Base-by-base conservation (phyloP, 257 asterid genomes). In the Nicotiana attenuata region DNA sequence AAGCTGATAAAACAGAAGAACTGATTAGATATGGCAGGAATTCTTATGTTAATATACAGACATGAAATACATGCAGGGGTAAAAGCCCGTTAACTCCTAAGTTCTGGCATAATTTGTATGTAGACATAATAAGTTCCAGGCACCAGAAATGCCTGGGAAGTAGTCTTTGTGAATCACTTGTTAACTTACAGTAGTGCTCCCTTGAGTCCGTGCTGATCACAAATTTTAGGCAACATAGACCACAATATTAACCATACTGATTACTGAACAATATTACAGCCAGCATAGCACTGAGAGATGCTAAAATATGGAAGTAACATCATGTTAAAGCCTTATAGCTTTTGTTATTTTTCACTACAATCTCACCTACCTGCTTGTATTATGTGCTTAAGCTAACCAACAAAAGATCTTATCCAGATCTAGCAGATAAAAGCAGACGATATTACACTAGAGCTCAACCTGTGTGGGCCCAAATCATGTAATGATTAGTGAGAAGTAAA, bases 1-100 rank as follows among this genome's bases (percentile, higher is more conserved):
- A 86, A 96, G 97, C 99, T 96, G 93, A 52, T 50, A 86, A 33
- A 78, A 78, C 88, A 56, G 69, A 64, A 83, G 41, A 60, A 47
- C 63, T 15, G 50, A 50, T 73, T 20, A 73, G 79, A 47, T 24
- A 11, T 50, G 79, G 50, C 2, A 50, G 10, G 16, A 24, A 22
- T 73, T 11, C n/a, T 19, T 56, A 56, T 56, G 10, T 19, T 15
- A 73, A 73, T 73, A 73, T 10, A 50, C 60, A 47, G 63, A 50
- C 8, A 73, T 15, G 24, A 73, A 73, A 24, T 73, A 24, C 41
- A 47, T 50, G 61, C 61, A 47, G 79, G 31, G 79, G 61, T 24
- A n/a, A 50, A 33, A 73, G 61, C 79, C 22, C 2, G 5, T 15
- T 47, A 73, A 73, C 50, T 73, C 78, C 78, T 71, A 73, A 73